Evolutionary conservation across 225 moss, liverwort and hornwort species (phyloP), one percentile per base, ranked within the genome.

Genomic region (Polytrichum formosum): DNA sequence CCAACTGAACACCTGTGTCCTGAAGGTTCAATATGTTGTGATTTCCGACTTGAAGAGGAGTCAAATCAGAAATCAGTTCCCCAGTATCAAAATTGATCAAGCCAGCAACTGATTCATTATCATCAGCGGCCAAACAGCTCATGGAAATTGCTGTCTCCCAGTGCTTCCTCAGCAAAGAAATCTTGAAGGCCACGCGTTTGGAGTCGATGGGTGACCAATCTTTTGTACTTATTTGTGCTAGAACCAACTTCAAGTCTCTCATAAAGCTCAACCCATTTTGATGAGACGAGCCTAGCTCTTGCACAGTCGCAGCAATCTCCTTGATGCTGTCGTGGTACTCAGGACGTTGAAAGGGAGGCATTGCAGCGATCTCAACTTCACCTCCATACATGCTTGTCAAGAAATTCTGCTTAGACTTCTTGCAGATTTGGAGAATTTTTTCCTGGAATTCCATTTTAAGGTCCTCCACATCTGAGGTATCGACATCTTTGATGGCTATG

Each of bases 401-500:
- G n/a, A 91, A 91, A 61, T 88, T 91, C 8, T 88, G 73, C 46
- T 78, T 61, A 1, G 79, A 77, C 66, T 77, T 85, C 33, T 35
- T 75, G 26, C 88, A 88, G 7, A 88, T 86, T 28, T 80, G 78
- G 2, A 46, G 1, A 9, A 88, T 88, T 23, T 88, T 91, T 5
- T 76, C 76, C n/a, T 73, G 73, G 29, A 91, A 91, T 54, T 90
- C 90, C 6, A 62, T 16, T 68, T 82, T 86, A 7, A 91, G 71
- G 65, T 88, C 91, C 7, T 86, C 85, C 22, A 91, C 91, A 33
- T 91, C 88, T 1, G 83, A 76, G 28, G 8, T 74, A 56, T 88
- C 86, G 9, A 91, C 91, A 68, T 88, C 88, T 59, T 91, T 91
- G 28, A 88, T 88, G 1, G 78, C 91, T 53, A 91, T 82, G 61